Conservation (phyloP, 164 flowering plant species). For the Liriodendron chinense region DNA sequence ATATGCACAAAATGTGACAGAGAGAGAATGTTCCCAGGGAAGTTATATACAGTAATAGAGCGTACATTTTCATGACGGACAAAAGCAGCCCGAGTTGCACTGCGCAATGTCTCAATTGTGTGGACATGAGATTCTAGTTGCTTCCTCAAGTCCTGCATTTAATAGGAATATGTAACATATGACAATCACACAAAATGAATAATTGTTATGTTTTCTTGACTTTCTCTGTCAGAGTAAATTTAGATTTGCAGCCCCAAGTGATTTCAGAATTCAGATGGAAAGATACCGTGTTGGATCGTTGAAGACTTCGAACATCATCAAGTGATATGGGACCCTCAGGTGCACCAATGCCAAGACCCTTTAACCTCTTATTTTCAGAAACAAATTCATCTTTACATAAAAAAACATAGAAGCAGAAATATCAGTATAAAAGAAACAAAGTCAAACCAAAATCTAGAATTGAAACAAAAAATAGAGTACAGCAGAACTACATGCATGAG, state of each 20-base stretch:
- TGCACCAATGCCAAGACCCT: slow-evolving; percentile 92
- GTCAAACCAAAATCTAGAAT: neutral
- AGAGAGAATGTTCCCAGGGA: neutral
- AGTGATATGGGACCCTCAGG: slow-evolving; percentile 95
- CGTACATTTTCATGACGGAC: slow-evolving; percentile 77
- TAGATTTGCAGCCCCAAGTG: neutral
- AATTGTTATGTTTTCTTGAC: neutral
- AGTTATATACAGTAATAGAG: slow-evolving; percentile 2
- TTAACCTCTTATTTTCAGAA: slow-evolving; percentile 65
- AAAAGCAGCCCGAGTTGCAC: slow-evolving; percentile 49
- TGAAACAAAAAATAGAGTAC: neutral
- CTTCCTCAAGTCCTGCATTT: slow-evolving; percentile 80
- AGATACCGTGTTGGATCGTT: slow-evolving; percentile 83
- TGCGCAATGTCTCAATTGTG: slow-evolving; percentile 58
- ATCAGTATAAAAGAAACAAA: slow-evolving; percentile 6
- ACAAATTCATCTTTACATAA: slow-evolving; percentile 49
- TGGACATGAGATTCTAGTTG: slow-evolving; percentile 73
- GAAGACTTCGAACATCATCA: slow-evolving; percentile 94
- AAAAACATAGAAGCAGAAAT: slow-evolving; percentile 8
- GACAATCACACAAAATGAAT: neutral
- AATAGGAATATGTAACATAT: neutral
- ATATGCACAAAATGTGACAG: neutral
- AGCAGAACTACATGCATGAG: too few relatives aligned
- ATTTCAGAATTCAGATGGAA: neutral
- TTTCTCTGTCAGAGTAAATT: neutral